Percentiles rank a stretch among this genome's conserved stretches.
These are phyloP conservation scores for Rhizopus arrhizus DNA, from an alignment of 371 early-diverging fungal genomes.

Conservation along the genomic window DNA sequence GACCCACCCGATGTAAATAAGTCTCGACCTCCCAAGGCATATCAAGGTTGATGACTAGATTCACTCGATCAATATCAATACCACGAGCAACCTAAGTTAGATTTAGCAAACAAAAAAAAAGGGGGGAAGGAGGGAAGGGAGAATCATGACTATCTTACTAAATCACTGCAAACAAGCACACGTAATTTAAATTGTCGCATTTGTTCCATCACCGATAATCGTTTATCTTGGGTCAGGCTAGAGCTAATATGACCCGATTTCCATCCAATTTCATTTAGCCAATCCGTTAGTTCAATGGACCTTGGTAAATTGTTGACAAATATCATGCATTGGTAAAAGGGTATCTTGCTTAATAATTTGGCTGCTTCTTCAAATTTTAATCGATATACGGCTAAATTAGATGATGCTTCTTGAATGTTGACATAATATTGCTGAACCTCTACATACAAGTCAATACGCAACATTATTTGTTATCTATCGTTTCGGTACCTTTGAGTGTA, in stretches of 20 bases:
- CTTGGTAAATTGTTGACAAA: slow-evolving; percentile 62
- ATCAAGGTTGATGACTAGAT: slow-evolving; percentile 97
- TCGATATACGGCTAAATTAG: slow-evolving; percentile 40
- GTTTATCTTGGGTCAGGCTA: slow-evolving; percentile 56
- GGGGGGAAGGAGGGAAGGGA: too few species aligned
- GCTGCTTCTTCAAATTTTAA: slow-evolving; percentile 57
- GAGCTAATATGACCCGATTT: slow-evolving; percentile 57
- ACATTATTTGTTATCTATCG: too few species aligned
- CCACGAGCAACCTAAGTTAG: slow-evolving; percentile 87
- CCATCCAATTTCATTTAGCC: slow-evolving; percentile 64
- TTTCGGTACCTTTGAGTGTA: slow-evolving; percentile 51
- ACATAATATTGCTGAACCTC: slow-evolving; percentile 65
- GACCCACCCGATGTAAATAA: slow-evolving; percentile 99
- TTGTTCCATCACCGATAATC: slow-evolving; percentile 65
- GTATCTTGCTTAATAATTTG: slow-evolving; percentile 50
- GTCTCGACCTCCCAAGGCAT: slow-evolving; percentile 90
- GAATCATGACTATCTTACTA: slow-evolving; percentile 45
- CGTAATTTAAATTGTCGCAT: slow-evolving; percentile 70
- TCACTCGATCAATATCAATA: slow-evolving; percentile 97
- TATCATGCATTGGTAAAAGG: slow-evolving; percentile 69
- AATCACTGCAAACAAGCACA: slow-evolving; percentile 77
- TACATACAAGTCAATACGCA: slow-evolving; percentile 1
- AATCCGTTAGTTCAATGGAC: slow-evolving; percentile 55
- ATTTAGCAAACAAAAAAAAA: not conserved
- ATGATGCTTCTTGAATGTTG: slow-evolving; percentile 16